phyloP scores from a whole-genome alignment of 2,329 filamentous ascomycete genomes.

The Dactylellina sp. region DNA sequence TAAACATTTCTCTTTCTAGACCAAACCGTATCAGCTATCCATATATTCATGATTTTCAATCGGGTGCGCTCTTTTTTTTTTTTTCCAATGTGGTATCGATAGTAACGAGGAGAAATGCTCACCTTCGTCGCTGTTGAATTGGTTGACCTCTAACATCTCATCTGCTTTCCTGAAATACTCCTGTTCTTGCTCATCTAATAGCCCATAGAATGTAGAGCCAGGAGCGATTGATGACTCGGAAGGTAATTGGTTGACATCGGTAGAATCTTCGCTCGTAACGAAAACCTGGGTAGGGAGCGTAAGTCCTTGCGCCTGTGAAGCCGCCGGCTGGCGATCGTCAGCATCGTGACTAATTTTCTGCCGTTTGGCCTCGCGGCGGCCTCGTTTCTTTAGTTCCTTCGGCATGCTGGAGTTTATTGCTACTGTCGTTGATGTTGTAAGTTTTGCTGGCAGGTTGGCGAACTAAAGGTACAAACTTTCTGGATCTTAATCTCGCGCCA shows the following conservation, averaged over 20 bases:
- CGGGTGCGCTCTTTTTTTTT: background rate
- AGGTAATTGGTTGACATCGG: slow-evolving; percentile 61
- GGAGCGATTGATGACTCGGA: slow-evolving; percentile 42
- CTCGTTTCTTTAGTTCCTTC: slow-evolving; percentile 71
- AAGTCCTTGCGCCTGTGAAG: slow-evolving; percentile 15
- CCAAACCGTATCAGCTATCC: slow-evolving; percentile 14
- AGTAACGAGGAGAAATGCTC: slow-evolving; percentile 70
- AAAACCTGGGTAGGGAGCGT: slow-evolving; percentile 26
- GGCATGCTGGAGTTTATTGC: slow-evolving; percentile 66
- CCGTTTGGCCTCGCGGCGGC: slow-evolving; percentile 70
- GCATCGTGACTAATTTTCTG: slow-evolving; percentile 65
- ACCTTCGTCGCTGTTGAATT: slow-evolving; percentile 82
- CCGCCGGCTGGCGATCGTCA: slow-evolving; percentile 65
- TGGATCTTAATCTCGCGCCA: no score
- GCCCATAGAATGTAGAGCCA: slow-evolving; percentile 82
- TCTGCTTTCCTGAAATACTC: slow-evolving; percentile 94
- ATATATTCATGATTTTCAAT: background rate
- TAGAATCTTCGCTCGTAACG: slow-evolving; percentile 60
- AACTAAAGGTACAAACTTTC: slow-evolving; percentile 5
- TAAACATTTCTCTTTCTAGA: slow-evolving; percentile 66
- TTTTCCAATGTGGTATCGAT: background rate
- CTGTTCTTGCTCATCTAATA: slow-evolving; percentile 91
- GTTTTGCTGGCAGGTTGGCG: no score
- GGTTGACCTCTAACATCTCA: slow-evolving; percentile 87
- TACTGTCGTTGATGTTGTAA: background rate